Conservation (phyloP, 768 basidiomycete genomes). For the Collybia sordida region DNA sequence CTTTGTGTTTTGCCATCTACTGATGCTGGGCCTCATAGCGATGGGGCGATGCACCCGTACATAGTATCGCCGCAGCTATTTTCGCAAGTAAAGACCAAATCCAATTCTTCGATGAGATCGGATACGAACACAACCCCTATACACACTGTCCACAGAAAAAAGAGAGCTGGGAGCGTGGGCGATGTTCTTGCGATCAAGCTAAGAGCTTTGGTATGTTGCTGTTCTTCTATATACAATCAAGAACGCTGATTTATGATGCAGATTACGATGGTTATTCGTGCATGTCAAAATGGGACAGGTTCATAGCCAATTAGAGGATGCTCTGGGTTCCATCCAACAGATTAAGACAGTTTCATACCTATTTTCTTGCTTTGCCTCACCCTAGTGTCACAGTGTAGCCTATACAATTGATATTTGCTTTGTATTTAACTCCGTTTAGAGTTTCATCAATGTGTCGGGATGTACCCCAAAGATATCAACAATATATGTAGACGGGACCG, state of each 20-base stretch:
- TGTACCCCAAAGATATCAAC: too few relatives aligned
- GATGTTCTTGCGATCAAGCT: slow-evolving; percentile 33
- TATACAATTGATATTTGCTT: too few relatives aligned
- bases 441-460: too few relatives aligned
- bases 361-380: too few relatives aligned
- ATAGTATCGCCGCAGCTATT: slow-evolving; percentile 75
- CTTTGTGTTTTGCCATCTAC: background rate
- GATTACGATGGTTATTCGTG: too few relatives aligned
- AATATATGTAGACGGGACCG: too few relatives aligned
- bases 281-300: too few relatives aligned
- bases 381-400: too few relatives aligned
- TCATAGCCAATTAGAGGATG: too few relatives aligned
- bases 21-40: slow-evolving; percentile 33
- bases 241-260: background rate
- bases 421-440: too few relatives aligned
- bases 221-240: background rate
- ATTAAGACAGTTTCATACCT: too few relatives aligned
- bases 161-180: slow-evolving; percentile 39
- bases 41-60: slow-evolving; percentile 86
- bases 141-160: slow-evolving; percentile 60
- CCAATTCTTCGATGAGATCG: slow-evolving; percentile 81
- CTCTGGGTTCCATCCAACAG: too few relatives aligned
- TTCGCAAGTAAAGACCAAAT: slow-evolving; percentile 68
- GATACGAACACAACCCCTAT: slow-evolving; percentile 75
- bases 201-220: background rate